Evolutionary conservation across 768 basidiomycete species (phyloP).

Genomic region (Russula virescens): DNA sequence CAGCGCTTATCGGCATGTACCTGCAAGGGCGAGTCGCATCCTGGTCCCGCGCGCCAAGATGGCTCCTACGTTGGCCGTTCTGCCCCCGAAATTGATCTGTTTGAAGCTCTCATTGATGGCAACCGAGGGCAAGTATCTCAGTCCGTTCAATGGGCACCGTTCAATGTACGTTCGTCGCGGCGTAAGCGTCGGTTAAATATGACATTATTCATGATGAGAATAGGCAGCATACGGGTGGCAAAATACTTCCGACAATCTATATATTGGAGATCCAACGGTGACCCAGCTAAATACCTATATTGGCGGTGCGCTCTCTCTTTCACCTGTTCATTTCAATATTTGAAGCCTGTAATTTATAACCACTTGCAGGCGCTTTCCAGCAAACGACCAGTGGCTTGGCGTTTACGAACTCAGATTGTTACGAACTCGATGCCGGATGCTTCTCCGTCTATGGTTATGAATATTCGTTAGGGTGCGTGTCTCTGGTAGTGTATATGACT

Average conservation of each 20-base stretch:
- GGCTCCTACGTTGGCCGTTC: slow-evolving; percentile 72
- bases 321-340: not conserved
- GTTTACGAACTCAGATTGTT: slow-evolving; percentile 61
- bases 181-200: not conserved
- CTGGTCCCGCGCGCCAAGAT: slow-evolving; percentile 73
- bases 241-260: slow-evolving; percentile 53
- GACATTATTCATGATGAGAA: slow-evolving; percentile 33
- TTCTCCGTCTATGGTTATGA: slow-evolving; percentile 80
- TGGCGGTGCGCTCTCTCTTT: slow-evolving; percentile 43
- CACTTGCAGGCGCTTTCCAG: slow-evolving; percentile 40
- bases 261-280: slow-evolving; percentile 50
- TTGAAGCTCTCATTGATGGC: slow-evolving; percentile 69
- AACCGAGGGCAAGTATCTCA: slow-evolving; percentile 65
- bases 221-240: slow-evolving; percentile 65
- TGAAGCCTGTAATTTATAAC: not conserved
- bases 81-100: slow-evolving; percentile 87
- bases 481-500: slow-evolving; percentile 33
- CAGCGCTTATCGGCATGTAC: slow-evolving; percentile 86
- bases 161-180: slow-evolving; percentile 11
- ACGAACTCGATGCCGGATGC: slow-evolving; percentile 54
- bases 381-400: slow-evolving; percentile 75
- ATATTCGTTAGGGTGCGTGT: slow-evolving; percentile 55
- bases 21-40: slow-evolving; percentile 78
- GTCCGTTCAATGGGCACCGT: slow-evolving; percentile 75
- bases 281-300: slow-evolving; percentile 56